Evolutionary conservation across 2,329 filamentous ascomycete species (phyloP).

Genomic region (Domatiomyces globalis): DNA sequence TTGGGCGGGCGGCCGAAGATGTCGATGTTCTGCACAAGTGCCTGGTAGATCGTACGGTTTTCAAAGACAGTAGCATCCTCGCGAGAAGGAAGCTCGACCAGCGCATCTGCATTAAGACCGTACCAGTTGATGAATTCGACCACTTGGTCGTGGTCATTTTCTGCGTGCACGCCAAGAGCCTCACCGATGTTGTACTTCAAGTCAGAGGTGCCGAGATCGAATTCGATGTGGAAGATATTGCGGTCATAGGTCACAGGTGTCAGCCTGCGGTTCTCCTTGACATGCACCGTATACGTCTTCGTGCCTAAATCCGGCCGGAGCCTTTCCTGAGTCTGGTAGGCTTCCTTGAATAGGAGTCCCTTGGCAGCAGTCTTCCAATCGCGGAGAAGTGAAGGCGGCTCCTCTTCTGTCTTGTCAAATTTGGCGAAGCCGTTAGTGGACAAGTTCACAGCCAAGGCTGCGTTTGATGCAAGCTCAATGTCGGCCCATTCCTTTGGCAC

Average conservation of each 20-base stretch:
- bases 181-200: slow-evolving; percentile 95
- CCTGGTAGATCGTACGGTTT: slow-evolving; percentile 84
- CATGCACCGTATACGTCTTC: slow-evolving; percentile 74
- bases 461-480: slow-evolving; percentile 28
- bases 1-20: slow-evolving; percentile 95
- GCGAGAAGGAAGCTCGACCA: slow-evolving; percentile 83
- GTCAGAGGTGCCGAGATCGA: slow-evolving; percentile 80
- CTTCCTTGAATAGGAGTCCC: slow-evolving; percentile 85
- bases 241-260: slow-evolving; percentile 83
- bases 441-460: slow-evolving; percentile 37
- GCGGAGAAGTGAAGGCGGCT: slow-evolving; percentile 51
- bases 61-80: slow-evolving; percentile 63
- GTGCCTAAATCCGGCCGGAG: slow-evolving; percentile 76
- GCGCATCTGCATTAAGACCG: slow-evolving; percentile 62
- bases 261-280: slow-evolving; percentile 89
- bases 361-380: slow-evolving; percentile 78
- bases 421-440: slow-evolving; percentile 67
- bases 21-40: slow-evolving; percentile 81
- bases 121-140: slow-evolving; percentile 81
- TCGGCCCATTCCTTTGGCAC: slow-evolving; percentile 70
- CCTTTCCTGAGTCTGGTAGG: slow-evolving; percentile 57
- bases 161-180: slow-evolving; percentile 87
- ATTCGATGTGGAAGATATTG: slow-evolving; percentile 99
- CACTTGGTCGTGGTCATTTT: slow-evolving; percentile 72
- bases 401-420: slow-evolving; percentile 62